Conservation (phyloP, 2,329 filamentous ascomycete species). For the Fusarium redolens region DNA sequence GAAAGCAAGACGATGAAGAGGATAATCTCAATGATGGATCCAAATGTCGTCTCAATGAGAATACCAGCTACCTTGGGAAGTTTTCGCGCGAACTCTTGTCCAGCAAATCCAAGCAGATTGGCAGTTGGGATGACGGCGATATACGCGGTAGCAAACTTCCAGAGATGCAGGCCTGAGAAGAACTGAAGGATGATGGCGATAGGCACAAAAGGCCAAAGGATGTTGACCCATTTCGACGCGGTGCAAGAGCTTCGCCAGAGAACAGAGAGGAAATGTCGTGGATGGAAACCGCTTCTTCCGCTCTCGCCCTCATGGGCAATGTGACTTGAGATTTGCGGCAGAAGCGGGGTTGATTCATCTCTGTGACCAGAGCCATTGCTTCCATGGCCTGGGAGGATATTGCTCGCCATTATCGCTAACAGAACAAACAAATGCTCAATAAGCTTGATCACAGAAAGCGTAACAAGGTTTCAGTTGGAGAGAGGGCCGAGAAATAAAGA, state of each 20-base stretch:
- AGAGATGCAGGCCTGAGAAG: slow-evolving; percentile 50
- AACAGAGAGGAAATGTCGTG: slow-evolving; percentile 55
- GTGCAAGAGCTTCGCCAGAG: slow-evolving; percentile 57
- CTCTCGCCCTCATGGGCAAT: slow-evolving; percentile 56
- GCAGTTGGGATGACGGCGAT: slow-evolving; percentile 62
- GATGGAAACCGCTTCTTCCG: slow-evolving; percentile 57
- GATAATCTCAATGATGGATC: slow-evolving; percentile 75
- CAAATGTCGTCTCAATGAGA: slow-evolving; percentile 63
- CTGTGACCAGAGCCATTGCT: slow-evolving; percentile 14
- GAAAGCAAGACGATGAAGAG: slow-evolving; percentile 73
- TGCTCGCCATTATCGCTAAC: slow-evolving; percentile 19
- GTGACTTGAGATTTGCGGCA: slow-evolving; percentile 38
- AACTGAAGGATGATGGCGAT: slow-evolving; percentile 57
- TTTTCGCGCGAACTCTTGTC: slow-evolving; percentile 71
- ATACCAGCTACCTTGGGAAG: slow-evolving; percentile 71
- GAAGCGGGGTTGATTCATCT: slow-evolving; percentile 46
- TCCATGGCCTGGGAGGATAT: slow-evolving; percentile 15
- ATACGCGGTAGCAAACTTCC: slow-evolving; percentile 60
- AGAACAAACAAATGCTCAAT: background rate
- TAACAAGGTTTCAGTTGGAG: too few relatives aligned
- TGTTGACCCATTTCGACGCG: slow-evolving; percentile 58
- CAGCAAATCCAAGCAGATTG: slow-evolving; percentile 60
- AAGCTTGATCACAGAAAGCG: background rate
- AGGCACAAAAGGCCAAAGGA: slow-evolving; percentile 62
- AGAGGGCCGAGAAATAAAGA: background rate